Evolutionary conservation across 2,329 filamentous ascomycete genomes (phyloP), one percentile per base, ranked within the genome.

Genomic region (Cladosporium sp.): DNA sequence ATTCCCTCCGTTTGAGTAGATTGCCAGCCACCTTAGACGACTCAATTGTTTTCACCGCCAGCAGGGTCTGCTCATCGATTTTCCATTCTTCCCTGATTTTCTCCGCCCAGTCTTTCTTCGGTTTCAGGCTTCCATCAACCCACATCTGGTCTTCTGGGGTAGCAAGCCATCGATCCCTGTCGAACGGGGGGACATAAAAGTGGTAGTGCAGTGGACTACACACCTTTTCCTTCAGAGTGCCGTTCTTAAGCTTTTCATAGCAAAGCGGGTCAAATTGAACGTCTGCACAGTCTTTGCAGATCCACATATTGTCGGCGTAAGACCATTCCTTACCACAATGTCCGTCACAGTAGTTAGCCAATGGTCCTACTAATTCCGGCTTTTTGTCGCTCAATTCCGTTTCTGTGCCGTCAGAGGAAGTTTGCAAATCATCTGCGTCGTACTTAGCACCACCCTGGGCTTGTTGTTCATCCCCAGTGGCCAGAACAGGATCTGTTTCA

Each of bases 251-350:
- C 40, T 60, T 60, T 5, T 37, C 36, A 36, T 52, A 43, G 42
- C 59, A 60, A 15, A 30, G 22, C 12, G 40, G 37, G 20, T 56
- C 39, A 28, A 60, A 50, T 38, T 43, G 40, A 38, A 59, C n/a
- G 15, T 56, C 51, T 42, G 30, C n/a, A 40, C 58, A 60, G 43
- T 56, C 58, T 37, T 60, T 55, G 52, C 58, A 60, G 39, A n/a
- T 9, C 17, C 17, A n/a, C 15, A 55, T 28, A 11, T 55, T 45
- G 28, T 47, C 51, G 14, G 39, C 20, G 25, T 39, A 39, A 15
- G 25, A 30, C 49, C 42, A 55, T 8, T n/a, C 14, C 3, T 5
- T 37, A 14, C 22, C 22, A 30, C 58, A 59, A 30, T 5, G 17
- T 4, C 55, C 55, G 14, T 39, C 43, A 19, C 55, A 58, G 20